Base-by-base conservation (phyloP, 1,284 basidiomycete genomes). In the Gomphus sp. region DNA sequence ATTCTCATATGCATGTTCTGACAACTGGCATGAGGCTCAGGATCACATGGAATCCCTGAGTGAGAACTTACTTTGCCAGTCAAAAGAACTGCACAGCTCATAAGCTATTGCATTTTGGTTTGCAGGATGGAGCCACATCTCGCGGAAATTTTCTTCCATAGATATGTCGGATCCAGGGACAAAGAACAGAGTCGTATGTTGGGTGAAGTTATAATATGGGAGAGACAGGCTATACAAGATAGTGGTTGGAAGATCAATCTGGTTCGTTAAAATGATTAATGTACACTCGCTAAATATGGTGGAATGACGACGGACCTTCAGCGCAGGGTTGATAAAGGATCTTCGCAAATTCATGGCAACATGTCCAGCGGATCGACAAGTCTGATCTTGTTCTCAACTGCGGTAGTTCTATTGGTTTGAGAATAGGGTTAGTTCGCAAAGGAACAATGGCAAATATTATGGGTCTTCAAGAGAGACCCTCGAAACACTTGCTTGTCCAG, bases 361-460 rank as follows among this genome's bases (percentile, higher is more conserved):
- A 79, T 78, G 64, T 78, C 77, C 7, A 77, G 67, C 8, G 77
- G 77, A 63, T 79, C 77, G 14, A 77, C 66, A 33, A 78, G 71
- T 43, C 72, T 51, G 73, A 36, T 77, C 71, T 16, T 66, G 61
- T 16, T 63, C 63, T 18, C 75, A 75, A 61, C 72, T 68, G 51
- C 62, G 18, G n/a, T 7, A 9, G 18, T 14, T 16, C 25, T 66
- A 8, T 55, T 31, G 8, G 48, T 18, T 68, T 67, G 50, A 75
- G 68, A 4, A 76, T 68, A 3, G 77, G 77, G 9, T 62, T 55
- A 62, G 71, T 64, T 47, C 70, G 69, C 44, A 78, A 64, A 33
- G 74, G 71, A n/a, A 76, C 66, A 51, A 77, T 66, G 22, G 66
- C 71, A 43, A 73, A 74, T 39, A 77, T 65, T 75, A 63, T 16